Conservation (phyloP, 768 basidiomycete species). For the Chalciporus pseudorubinellus region DNA sequence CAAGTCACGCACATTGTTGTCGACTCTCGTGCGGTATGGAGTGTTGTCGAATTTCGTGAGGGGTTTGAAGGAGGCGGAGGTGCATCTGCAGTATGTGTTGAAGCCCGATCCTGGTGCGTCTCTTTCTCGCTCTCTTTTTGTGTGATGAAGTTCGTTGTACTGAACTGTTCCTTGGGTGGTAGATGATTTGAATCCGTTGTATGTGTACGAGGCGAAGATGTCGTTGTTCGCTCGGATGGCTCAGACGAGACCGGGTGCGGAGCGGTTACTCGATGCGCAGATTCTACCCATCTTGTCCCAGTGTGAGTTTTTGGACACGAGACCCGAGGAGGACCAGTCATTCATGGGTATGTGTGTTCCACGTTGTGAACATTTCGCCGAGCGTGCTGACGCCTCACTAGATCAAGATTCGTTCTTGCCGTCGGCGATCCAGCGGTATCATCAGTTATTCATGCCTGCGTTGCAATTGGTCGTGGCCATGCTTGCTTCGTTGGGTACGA, state of each 20-base stretch:
- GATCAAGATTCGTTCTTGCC: slow-evolving; percentile 87
- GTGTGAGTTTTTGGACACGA: slow-evolving; percentile 84
- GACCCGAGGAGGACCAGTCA: slow-evolving; percentile 79
- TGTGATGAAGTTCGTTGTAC: neutral
- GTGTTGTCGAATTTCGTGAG: slow-evolving; percentile 78
- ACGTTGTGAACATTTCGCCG: neutral
- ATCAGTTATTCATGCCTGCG: slow-evolving; percentile 85
- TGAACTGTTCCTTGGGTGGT: neutral
- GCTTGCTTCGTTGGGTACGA: slow-evolving; percentile 70
- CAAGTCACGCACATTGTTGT: slow-evolving; percentile 61
- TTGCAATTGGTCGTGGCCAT: slow-evolving; percentile 78
- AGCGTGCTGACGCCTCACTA: slow-evolving; percentile 29
- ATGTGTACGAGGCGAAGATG: slow-evolving; percentile 95
- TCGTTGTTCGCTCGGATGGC: slow-evolving; percentile 84
- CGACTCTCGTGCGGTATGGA: slow-evolving; percentile 66
- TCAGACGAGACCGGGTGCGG: slow-evolving; percentile 80
- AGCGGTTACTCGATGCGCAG: slow-evolving; percentile 77
- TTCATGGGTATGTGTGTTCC: slow-evolving; percentile 61
- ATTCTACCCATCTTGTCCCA: slow-evolving; percentile 70
- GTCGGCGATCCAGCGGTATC: slow-evolving; percentile 83
- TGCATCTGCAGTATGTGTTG: slow-evolving; percentile 68
- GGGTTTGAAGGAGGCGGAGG: slow-evolving; percentile 81
- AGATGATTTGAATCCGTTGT: slow-evolving; percentile 90
- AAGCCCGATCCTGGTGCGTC: slow-evolving; percentile 85
- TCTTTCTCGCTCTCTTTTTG: slow-evolving; percentile 5